Conservation (phyloP, 83 land plant genomes). For the Diphasiastrum complanatum region DNA sequence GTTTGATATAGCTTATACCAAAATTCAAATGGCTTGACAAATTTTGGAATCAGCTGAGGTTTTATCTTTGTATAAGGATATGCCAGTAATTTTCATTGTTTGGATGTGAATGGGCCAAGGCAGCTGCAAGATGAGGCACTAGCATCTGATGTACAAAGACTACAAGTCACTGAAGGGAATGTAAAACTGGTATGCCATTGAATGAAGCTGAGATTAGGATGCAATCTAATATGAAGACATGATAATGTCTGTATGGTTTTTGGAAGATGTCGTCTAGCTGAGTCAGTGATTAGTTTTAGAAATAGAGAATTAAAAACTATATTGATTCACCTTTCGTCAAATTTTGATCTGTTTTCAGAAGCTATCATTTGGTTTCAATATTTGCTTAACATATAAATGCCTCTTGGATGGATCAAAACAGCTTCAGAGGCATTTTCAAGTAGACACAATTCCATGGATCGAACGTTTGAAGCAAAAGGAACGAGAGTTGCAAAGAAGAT, state of each 20-base stretch:
- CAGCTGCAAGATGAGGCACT: constrained; percentile 98
- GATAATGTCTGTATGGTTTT: too few species aligned
- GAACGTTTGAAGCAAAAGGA: constrained; percentile 79
- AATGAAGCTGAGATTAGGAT: too few species aligned
- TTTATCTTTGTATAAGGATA: background rate
- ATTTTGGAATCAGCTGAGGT: background rate
- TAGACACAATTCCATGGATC: constrained; percentile 77
- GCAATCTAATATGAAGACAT: too few species aligned
- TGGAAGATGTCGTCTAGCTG: too few species aligned
- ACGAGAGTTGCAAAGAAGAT: constrained; percentile 71
- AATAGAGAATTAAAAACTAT: too few species aligned
- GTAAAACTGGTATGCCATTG: constrained; percentile 68
- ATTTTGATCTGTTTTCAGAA: background rate
- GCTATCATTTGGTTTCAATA: background rate
- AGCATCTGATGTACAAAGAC: constrained; percentile 76
- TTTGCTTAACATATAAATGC: background rate
- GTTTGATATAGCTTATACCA: too few species aligned
- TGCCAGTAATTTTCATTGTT: background rate
- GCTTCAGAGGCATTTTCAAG: constrained; percentile 90
- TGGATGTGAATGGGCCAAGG: constrained; percentile 1
- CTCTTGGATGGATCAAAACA: constrained; percentile 37
- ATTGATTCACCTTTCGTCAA: background rate
- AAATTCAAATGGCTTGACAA: background rate
- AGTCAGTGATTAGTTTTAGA: too few species aligned
- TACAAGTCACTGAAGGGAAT: constrained; percentile 74